Conservation (phyloP, 306 rosid genomes). For the Vigna mungo region DNA sequence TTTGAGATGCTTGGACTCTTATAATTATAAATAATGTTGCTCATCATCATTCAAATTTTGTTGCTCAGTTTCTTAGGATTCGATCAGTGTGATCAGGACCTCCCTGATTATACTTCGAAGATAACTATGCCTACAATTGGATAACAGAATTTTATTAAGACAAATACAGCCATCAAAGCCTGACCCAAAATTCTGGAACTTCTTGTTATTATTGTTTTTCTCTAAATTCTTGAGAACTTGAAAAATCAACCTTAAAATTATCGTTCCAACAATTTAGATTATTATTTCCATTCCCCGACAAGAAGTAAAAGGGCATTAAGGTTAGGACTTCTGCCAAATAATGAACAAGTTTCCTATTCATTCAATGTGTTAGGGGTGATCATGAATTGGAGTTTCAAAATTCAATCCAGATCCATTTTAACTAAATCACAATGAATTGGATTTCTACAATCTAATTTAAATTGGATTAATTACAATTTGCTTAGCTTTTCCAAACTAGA, state of each 20-base stretch:
- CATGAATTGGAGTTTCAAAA: too few species aligned
- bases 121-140: background rate
- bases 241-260: constrained; percentile 22
- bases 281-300: constrained; percentile 10
- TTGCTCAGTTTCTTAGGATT: constrained; percentile 3
- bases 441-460: too few species aligned
- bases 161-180: background rate
- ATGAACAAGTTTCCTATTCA: background rate
- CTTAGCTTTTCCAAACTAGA: too few species aligned
- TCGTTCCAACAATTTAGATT: constrained; percentile 3
- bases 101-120: background rate
- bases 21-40: constrained; percentile 9
- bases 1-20: constrained; percentile 25
- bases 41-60: constrained; percentile 17
- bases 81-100: constrained; percentile 12
- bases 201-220: constrained; percentile 1
- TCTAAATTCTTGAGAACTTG: constrained; percentile 9
- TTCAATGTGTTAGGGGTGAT: background rate
- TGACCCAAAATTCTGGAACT: background rate
- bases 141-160: background rate
- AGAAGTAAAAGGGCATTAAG: constrained; percentile 1
- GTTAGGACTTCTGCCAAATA: background rate
- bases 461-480: too few species aligned
- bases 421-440: too few species aligned
- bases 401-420: too few species aligned